Conservation (phyloP, 164 flowering plant species). For the Litsea cubeba region DNA sequence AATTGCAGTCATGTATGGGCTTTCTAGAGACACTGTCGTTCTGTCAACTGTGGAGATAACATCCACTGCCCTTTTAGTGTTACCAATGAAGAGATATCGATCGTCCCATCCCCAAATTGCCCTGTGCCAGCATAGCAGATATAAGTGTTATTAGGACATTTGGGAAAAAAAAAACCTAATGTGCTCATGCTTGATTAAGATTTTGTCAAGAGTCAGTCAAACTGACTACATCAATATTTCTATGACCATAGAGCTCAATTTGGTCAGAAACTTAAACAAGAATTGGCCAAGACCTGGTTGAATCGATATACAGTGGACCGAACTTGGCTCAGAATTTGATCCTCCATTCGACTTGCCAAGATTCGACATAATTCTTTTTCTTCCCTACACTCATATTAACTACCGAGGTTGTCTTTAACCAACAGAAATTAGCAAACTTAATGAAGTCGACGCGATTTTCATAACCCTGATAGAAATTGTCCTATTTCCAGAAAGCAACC, state of each 20-base stretch:
- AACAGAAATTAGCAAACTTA: too few species aligned
- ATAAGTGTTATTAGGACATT: neutral
- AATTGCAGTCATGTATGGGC: slow-evolving; percentile 67
- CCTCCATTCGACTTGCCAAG: neutral
- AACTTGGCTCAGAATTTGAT: neutral
- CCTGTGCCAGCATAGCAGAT: slow-evolving; percentile 32
- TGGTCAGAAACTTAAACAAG: neutral
- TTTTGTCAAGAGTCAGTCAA: neutral
- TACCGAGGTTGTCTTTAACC: too few species aligned
- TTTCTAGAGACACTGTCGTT: slow-evolving; percentile 33
- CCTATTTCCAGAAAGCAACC: neutral
- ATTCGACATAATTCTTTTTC: neutral
- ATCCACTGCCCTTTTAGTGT: slow-evolving; percentile 72
- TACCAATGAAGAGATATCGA: slow-evolving; percentile 64
- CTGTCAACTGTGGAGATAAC: slow-evolving; percentile 44
- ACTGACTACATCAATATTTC: neutral
- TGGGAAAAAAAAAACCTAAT: too few species aligned
- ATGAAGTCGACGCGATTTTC: too few species aligned
- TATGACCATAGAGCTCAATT: neutral
- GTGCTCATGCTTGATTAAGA: too few species aligned
- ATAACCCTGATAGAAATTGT: neutral
- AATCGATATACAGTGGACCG: neutral
- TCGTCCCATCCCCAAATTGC: slow-evolving; percentile 98
- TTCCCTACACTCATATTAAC: too few species aligned
- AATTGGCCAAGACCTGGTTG: neutral